Evolutionary conservation across 225 moss, liverwort and hornwort genomes (phyloP), one percentile per base, ranked within the genome.

Genomic region (Pseudoscleropodium purum): DNA sequence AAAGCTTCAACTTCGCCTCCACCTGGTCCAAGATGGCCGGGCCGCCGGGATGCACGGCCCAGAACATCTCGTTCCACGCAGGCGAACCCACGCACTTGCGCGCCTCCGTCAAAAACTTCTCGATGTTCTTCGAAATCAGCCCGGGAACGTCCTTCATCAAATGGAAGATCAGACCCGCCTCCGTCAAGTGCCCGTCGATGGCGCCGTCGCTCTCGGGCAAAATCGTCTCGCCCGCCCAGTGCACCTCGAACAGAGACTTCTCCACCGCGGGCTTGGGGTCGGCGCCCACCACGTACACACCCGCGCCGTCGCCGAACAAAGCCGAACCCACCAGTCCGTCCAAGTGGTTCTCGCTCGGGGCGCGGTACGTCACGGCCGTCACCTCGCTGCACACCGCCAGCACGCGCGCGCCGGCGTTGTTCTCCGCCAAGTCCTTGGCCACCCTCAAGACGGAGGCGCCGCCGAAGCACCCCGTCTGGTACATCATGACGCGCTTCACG

Each of bases 141-240:
- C 84, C 84, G 68, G 84, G 86, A 89, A 94, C 94, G 62, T 92
- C 90, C 75, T 94, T 94, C 92, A 94, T 92, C 6, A 94, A 79
- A 13, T 94, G 92, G 87, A 91, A 91, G 24, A 91, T 92, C 59
- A 94, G 85, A 11, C 94, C 94, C 37, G 91, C 94, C 89, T 92
- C 92, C 36, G 94, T 94, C 23, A 94, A 72, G 36, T 91, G 91
- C 0, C 94, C 92, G 26, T 91, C 94, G 62, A 94, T 94, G 76
- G 94, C 92, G 41, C 92, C 91, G 67, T 92, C 94, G 82, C 92
- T 92, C 90, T 92, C 91, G 5, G 92, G 92, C 45, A 92, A 76
- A 1, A 94, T 90, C 5, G 91, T 91, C 87, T 94, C 92, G 0
- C 92, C 92, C 15, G 94, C 92, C 92, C 91, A 92, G 85, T 94